Evolutionary conservation across 1,139 yeast genomes (phyloP).

Genomic region (Chernovozyma sophiae-reginae): DNA sequence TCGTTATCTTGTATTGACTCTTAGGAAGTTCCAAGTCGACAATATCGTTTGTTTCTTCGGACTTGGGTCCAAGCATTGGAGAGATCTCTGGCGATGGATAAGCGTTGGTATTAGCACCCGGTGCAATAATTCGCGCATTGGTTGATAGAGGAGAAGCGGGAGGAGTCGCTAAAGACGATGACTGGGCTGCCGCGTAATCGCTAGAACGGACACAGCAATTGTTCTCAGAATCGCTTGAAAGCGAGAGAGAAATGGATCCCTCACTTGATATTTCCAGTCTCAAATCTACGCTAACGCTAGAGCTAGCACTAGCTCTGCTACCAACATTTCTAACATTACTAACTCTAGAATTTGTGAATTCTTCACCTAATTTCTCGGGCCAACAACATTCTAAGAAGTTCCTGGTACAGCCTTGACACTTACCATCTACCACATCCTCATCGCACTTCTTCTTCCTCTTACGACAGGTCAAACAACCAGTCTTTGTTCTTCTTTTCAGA

Average conservation of each 20-base stretch:
- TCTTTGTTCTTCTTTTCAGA: conserved; percentile 33
- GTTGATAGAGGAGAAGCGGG: conserved; percentile 6
- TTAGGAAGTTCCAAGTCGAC: conserved; percentile 7
- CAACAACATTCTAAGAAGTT: conserved; percentile 47
- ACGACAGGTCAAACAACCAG: conserved; percentile 44
- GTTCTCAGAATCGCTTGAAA: too few relatives aligned
- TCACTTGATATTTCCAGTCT: not conserved
- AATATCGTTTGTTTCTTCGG: conserved; percentile 6
- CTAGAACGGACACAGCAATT: too few relatives aligned
- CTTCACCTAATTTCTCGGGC: too few relatives aligned
- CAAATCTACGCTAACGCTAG: too few relatives aligned
- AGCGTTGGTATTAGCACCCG: conserved; percentile 1
- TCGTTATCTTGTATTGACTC: conserved; percentile 7
- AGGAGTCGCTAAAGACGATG: conserved; percentile 5
- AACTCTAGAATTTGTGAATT: too few relatives aligned
- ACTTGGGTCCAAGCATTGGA: conserved; percentile 4
- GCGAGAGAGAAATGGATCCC: not conserved
- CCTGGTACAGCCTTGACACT: conserved; percentile 46
- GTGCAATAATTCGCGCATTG: conserved; percentile 1
- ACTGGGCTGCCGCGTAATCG: not conserved
- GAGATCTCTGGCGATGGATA: conserved; percentile 8
- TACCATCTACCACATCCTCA: conserved; percentile 39
- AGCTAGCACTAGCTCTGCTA: too few relatives aligned
- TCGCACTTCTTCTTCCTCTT: conserved; percentile 48
- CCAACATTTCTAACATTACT: too few relatives aligned